phyloP scores from a whole-genome alignment of 352 stramenopile species.

The Detonula confervacea region DNA sequence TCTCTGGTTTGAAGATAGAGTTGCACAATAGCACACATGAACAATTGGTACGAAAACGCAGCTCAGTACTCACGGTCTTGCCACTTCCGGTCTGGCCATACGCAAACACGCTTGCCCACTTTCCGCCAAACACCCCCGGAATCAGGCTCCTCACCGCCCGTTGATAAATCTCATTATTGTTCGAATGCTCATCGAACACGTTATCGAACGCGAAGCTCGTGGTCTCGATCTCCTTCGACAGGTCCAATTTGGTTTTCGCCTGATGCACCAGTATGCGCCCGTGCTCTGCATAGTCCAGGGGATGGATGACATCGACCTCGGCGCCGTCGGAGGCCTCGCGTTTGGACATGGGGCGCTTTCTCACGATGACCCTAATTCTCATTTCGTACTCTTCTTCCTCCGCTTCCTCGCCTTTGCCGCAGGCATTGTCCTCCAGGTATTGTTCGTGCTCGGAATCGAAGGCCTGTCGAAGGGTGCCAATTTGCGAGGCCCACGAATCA shows the following conservation, averaged over 20 bases:
- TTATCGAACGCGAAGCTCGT: constrained; percentile 96
- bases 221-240: too few relatives aligned
- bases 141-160: constrained; percentile 92
- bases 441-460: constrained; percentile 64
- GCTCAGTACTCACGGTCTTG: constrained; percentile 91
- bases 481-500: constrained; percentile 69
- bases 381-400: background rate
- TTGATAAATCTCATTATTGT: constrained; percentile 93
- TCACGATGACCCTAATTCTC: constrained; percentile 88
- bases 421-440: too few relatives aligned
- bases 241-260: too few relatives aligned
- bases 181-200: constrained; percentile 92
- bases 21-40: too few relatives aligned
- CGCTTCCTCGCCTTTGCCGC: too few relatives aligned
- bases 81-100: constrained; percentile 90
- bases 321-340: too few relatives aligned
- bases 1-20: too few relatives aligned
- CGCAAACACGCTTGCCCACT: constrained; percentile 94
- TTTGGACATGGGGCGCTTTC: constrained; percentile 88
- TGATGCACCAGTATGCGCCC: too few relatives aligned
- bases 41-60: too few relatives aligned
- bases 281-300: too few relatives aligned
- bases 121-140: constrained; percentile 90
- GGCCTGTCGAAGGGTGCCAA: constrained; percentile 59
- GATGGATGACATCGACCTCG: too few relatives aligned